phyloP scores from a whole-genome alignment of 1,284 basidiomycete species.

The Ustilago curta region DNA sequence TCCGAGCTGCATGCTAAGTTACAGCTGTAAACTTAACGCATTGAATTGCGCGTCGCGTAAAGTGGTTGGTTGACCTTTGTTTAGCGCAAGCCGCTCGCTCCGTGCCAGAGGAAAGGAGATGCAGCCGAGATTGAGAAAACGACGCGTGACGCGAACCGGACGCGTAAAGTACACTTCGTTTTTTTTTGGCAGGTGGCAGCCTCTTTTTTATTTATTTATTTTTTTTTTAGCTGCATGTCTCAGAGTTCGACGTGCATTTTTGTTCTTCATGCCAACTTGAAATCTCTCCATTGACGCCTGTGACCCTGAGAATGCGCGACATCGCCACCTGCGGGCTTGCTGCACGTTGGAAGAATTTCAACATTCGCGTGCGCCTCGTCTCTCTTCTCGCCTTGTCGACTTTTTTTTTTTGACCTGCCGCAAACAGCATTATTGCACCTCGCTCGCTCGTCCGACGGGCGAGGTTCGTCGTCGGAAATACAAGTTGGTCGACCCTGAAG shows the following conservation, averaged over 20 bases:
- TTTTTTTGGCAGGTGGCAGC: too few species aligned
- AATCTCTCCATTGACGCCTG: too few species aligned
- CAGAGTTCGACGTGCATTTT: constrained; percentile 28
- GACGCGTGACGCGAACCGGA: constrained; percentile 8
- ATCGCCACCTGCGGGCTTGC: constrained; percentile 11
- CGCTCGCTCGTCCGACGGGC: not conserved
- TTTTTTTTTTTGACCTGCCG: not conserved
- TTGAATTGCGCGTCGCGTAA: constrained; percentile 7
- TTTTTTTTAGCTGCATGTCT: constrained; percentile 28
- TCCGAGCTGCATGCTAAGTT: constrained; percentile 8
- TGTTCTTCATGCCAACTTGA: too few species aligned
- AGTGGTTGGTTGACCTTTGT: not conserved
- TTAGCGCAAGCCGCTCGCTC: not conserved
- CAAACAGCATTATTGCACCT: not conserved
- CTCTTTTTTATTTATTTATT: too few species aligned
- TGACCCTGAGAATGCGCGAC: constrained; percentile 11
- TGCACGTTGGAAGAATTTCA: constrained; percentile 43
- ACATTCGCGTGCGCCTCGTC: constrained; percentile 10
- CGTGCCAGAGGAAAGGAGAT: not conserved
- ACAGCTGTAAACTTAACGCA: not conserved
- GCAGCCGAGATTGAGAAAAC: not conserved
- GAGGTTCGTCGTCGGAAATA: not conserved
- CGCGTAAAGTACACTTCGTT: not conserved
- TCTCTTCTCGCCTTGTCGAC: not conserved
- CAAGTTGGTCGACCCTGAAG: not conserved